phyloP scores from a whole-genome alignment of 1,139 yeast genomes.

The Hansenula lynferdii region DNA sequence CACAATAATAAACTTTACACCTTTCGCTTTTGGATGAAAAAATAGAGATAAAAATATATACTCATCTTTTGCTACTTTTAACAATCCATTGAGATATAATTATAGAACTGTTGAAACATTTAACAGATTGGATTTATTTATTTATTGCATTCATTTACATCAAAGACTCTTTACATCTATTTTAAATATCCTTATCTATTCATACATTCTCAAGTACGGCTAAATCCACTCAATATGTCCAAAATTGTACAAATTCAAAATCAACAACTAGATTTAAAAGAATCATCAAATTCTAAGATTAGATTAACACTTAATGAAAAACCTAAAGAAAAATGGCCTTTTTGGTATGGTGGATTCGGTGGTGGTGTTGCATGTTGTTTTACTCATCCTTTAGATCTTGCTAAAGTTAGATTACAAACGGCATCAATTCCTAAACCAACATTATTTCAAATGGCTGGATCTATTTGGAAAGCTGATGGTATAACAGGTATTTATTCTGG shows the following conservation, averaged over 20 bases:
- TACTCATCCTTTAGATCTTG: conserved; percentile 73
- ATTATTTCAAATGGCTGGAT: conserved; percentile 53
- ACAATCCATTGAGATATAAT: too few species aligned
- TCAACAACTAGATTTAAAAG: neutral
- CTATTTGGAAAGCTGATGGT: conserved; percentile 63
- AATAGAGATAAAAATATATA: too few species aligned
- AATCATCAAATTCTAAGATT: neutral
- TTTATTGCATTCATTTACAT: too few species aligned
- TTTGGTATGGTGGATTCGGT: conserved; percentile 65
- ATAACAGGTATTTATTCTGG: conserved; percentile 70
- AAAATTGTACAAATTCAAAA: neutral
- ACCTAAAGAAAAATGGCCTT: conserved; percentile 31
- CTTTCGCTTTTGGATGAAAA: too few species aligned
- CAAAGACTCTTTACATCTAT: too few species aligned
- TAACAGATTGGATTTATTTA: too few species aligned
- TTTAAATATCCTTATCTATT: neutral
- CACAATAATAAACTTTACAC: too few species aligned
- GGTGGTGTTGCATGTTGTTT: conserved; percentile 61
- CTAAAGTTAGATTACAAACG: conserved; percentile 81
- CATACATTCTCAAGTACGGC: conserved; percentile 7
- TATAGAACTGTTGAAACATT: too few species aligned
- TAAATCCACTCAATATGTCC: neutral
- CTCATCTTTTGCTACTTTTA: too few species aligned
- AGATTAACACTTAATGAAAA: conserved; percentile 2
- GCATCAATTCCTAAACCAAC: conserved; percentile 61